phyloP scores from a whole-genome alignment of 2,329 filamentous ascomycete genomes.

The Sphaerulina vaccinii region DNA sequence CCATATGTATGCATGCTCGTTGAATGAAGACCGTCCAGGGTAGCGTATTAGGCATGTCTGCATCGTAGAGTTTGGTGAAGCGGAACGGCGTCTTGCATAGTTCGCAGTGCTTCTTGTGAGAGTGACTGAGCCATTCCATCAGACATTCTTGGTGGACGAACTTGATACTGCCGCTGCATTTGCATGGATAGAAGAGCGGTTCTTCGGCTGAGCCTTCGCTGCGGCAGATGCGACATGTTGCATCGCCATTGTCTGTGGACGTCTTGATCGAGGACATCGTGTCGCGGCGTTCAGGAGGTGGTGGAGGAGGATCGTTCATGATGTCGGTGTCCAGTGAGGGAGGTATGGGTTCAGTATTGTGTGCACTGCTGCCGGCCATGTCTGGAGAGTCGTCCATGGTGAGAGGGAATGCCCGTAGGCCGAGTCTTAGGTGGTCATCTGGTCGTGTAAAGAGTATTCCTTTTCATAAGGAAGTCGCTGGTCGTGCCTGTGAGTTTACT shows the following conservation, averaged over 20 bases:
- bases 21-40: conserved; percentile 78
- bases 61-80: conserved; percentile 96
- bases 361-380: not conserved
- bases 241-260: conserved; percentile 20
- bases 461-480: not conserved
- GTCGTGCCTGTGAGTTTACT: not conserved
- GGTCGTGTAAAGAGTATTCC: not conserved
- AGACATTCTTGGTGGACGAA: conserved; percentile 96
- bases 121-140: conserved; percentile 98
- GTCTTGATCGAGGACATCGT: conserved; percentile 25
- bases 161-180: conserved; percentile 98
- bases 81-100: conserved; percentile 97
- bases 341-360: not conserved
- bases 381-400: conserved; percentile 22
- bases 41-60: conserved; percentile 83
- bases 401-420: conserved; percentile 1
- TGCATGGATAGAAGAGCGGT: conserved; percentile 94
- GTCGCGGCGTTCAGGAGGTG: conserved; percentile 26
- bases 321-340: conserved; percentile 40
- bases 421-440: conserved; percentile 6
- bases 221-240: conserved; percentile 92
- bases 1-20: conserved; percentile 71
- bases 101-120: conserved; percentile 99
- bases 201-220: conserved; percentile 80
- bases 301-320: conserved; percentile 57